phyloP scores from a whole-genome alignment of 495 filamentous ascomycete species.

The Penicillium longicatenatum region DNA sequence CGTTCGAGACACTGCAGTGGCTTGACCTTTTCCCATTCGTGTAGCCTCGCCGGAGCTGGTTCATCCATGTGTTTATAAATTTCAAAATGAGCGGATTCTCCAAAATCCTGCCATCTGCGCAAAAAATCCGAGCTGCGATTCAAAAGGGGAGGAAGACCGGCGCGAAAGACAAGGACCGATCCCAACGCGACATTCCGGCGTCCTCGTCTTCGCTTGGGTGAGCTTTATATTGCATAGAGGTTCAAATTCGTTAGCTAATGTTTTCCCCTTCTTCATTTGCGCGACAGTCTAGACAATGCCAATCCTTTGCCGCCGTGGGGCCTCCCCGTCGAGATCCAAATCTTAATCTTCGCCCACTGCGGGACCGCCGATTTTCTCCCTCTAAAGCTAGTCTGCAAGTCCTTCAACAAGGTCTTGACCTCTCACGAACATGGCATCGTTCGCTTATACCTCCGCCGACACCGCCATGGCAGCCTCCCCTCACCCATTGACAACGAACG shows the following conservation, averaged over 20 bases:
- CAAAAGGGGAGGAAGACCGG: constrained; percentile 33
- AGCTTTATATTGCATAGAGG: neutral
- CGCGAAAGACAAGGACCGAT: constrained; percentile 31
- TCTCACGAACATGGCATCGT: constrained; percentile 44
- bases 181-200: constrained; percentile 21
- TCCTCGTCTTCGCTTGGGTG: constrained; percentile 25
- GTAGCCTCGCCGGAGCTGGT: constrained; percentile 29
- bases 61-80: constrained; percentile 29
- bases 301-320: constrained; percentile 38
- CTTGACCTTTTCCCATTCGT: neutral
- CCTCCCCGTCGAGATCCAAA: constrained; percentile 48
- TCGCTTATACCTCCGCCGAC: constrained; percentile 46
- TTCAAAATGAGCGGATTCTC: constrained; percentile 42
- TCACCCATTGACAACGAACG: constrained; percentile 42
- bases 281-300: constrained; percentile 16
- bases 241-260: neutral
- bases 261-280: neutral
- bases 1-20: neutral
- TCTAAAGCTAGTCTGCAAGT: constrained; percentile 44
- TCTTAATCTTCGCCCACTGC: constrained; percentile 47
- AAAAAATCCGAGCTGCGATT: constrained; percentile 40
- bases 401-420: constrained; percentile 39
- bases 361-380: constrained; percentile 39
- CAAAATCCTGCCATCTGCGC: constrained; percentile 36
- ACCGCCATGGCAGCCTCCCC: constrained; percentile 49